Conservation (phyloP, 2,329 filamentous ascomycete species). For the Aspergillus ochraceoroseus region DNA sequence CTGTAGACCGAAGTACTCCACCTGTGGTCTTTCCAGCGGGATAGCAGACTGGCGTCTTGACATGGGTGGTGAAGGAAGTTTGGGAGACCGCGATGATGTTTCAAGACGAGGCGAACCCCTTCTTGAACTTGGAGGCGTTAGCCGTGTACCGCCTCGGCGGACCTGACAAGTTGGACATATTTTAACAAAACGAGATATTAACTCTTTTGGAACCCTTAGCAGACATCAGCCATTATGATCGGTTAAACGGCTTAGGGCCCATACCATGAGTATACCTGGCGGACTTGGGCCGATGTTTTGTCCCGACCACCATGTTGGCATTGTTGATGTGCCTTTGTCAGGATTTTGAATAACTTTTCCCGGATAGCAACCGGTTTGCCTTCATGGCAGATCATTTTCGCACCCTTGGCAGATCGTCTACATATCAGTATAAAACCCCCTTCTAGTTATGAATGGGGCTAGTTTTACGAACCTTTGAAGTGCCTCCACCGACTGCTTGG, state of each 20-base stretch:
- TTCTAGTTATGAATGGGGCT: not conserved
- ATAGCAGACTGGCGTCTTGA: constrained; percentile 36
- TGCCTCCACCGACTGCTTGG: constrained; percentile 37
- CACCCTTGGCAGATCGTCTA: constrained; percentile 26
- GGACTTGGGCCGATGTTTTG: constrained; percentile 50
- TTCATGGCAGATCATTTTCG: constrained; percentile 48
- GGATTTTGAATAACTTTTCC: constrained; percentile 49
- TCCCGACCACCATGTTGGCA: constrained; percentile 51
- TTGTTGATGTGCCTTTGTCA: constrained; percentile 48
- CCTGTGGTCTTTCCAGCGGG: constrained; percentile 28
- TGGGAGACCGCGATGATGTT: constrained; percentile 31
- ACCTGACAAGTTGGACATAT: constrained; percentile 49
- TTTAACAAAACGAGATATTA: constrained; percentile 51
- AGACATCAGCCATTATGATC: not conserved
- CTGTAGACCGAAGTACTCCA: constrained; percentile 31
- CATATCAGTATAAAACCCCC: constrained; percentile 4
- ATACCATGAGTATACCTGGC: constrained; percentile 49
- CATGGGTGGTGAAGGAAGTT: constrained; percentile 36
- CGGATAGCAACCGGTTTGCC: constrained; percentile 51
- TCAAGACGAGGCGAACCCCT: constrained; percentile 38
- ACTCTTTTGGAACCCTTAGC: constrained; percentile 48
- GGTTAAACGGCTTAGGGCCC: too few relatives aligned
- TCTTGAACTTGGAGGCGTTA: constrained; percentile 41
- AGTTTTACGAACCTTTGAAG: constrained; percentile 35
- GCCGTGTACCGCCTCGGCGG: constrained; percentile 41